Evolutionary conservation across 1,284 basidiomycete species (phyloP).

Genomic region (Rhodotorula sp.): DNA sequence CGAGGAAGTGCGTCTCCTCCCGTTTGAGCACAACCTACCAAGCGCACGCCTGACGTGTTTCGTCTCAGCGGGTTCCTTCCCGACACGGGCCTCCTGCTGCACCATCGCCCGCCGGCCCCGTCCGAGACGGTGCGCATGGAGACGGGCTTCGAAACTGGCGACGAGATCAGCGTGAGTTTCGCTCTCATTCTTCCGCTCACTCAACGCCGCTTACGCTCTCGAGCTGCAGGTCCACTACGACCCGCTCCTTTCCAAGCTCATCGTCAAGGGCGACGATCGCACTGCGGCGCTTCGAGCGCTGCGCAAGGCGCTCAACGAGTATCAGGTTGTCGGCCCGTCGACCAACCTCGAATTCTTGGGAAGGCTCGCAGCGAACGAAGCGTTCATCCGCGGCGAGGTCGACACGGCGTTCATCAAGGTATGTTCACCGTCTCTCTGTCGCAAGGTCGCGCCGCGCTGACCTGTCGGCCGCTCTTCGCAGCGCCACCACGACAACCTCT

Average conservation of each 20-base stretch:
- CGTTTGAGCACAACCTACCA: too few species aligned
- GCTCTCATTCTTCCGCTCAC: neutral
- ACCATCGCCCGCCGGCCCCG: constrained; percentile 61
- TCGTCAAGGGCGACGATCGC: constrained; percentile 84
- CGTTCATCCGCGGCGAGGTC: constrained; percentile 77
- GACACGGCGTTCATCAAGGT: constrained; percentile 92
- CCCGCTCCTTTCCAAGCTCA: constrained; percentile 91
- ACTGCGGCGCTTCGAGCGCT: constrained; percentile 79
- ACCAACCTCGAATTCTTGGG: constrained; percentile 90
- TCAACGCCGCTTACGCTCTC: constrained; percentile 51
- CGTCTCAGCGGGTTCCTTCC: constrained; percentile 71
- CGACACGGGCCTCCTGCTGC: constrained; percentile 78
- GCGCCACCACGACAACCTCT: constrained; percentile 77
- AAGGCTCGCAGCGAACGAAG: constrained; percentile 69
- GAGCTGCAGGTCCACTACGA: constrained; percentile 62
- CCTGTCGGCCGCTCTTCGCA: constrained; percentile 45
- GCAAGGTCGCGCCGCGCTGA: neutral
- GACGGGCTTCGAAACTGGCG: constrained; percentile 80
- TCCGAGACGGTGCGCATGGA: constrained; percentile 77
- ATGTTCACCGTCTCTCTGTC: constrained; percentile 28
- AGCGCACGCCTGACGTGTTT: neutral
- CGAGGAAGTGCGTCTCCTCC: constrained; percentile 60
- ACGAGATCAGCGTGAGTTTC: constrained; percentile 72
- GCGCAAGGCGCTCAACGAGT: constrained; percentile 77
- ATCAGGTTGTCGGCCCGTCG: constrained; percentile 83